Percentiles rank a stretch among this genome's conserved stretches.
These are phyloP conservation scores for Pseudocercospora musae DNA, from an alignment of 2,329 filamentous ascomycete species.

Conservation along the genomic window DNA sequence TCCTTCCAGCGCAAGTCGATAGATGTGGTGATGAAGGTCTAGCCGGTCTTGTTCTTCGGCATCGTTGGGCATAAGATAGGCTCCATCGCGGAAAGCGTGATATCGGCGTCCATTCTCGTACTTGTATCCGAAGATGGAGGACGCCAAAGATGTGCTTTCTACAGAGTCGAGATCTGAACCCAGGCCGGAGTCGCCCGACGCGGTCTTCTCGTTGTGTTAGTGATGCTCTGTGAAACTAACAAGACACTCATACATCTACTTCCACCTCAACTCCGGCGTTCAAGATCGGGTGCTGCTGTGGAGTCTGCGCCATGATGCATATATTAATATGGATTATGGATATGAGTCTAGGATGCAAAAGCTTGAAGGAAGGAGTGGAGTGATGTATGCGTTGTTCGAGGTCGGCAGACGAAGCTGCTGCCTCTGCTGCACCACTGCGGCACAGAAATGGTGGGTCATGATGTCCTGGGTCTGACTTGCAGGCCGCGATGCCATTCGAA, in stretches of 20 bases:
- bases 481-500: background rate
- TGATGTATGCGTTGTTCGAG: background rate
- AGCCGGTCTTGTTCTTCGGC: conserved; percentile 26
- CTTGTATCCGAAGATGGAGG: conserved; percentile 17
- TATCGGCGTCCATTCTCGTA: conserved; percentile 21
- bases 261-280: conserved; percentile 2
- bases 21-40: conserved; percentile 25
- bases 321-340: background rate
- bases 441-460: background rate
- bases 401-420: background rate
- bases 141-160: conserved; percentile 11
- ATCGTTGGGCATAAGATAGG: conserved; percentile 27
- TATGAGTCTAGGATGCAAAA: background rate
- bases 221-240: background rate
- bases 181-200: conserved; percentile 9
- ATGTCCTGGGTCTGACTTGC: background rate
- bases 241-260: conserved; percentile 7
- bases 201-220: background rate
- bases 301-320: background rate
- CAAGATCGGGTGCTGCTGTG: conserved; percentile 2
- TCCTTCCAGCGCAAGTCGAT: conserved; percentile 9
- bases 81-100: conserved; percentile 22
- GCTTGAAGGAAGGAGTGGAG: background rate
- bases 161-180: conserved; percentile 11
- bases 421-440: background rate